These are phyloP conservation scores for Phallus indusiatus DNA, from an alignment of 768 basidiomycete species.

Conservation along the genomic window DNA sequence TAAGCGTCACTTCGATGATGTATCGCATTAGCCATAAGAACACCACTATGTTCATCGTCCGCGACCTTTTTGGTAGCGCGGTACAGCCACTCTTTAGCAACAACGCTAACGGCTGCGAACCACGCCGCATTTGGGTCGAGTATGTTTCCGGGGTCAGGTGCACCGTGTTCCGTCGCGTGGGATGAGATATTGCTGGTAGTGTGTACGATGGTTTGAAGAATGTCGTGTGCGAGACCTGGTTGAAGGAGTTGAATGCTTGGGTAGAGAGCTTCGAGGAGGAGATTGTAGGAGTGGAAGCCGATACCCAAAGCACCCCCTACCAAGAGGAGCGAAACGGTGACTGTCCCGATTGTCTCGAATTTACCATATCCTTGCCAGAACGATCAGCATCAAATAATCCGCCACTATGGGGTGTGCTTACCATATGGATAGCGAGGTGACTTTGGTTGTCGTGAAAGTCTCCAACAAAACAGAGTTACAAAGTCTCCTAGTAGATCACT, in stretches of 20 bases:
- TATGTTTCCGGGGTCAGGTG: slow-evolving; percentile 41
- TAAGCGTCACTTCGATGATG: slow-evolving; percentile 98
- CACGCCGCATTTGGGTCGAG: slow-evolving; percentile 94
- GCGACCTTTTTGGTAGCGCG: slow-evolving; percentile 84
- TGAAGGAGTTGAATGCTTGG: slow-evolving; percentile 57
- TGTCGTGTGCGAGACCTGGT: slow-evolving; percentile 51
- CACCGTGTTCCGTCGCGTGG: slow-evolving; percentile 36
- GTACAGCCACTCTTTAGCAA: slow-evolving; percentile 91
- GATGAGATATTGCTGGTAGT: slow-evolving; percentile 39
- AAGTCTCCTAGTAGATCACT: slow-evolving; percentile 87
- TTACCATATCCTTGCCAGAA: slow-evolving; percentile 75
- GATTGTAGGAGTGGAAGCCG: slow-evolving; percentile 83
- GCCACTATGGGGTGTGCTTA: slow-evolving; percentile 4
- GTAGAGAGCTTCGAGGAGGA: slow-evolving; percentile 65
- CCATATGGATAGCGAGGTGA: slow-evolving; percentile 68
- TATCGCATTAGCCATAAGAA: slow-evolving; percentile 89
- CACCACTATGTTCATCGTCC: slow-evolving; percentile 82
- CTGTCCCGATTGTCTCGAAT: slow-evolving; percentile 93
- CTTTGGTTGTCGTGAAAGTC: slow-evolving; percentile 72
- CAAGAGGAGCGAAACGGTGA: slow-evolving; percentile 78
- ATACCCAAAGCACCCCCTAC: slow-evolving; percentile 78
- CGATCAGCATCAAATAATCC: not conserved
- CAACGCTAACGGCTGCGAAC: slow-evolving; percentile 78
- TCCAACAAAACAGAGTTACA: slow-evolving; percentile 85
- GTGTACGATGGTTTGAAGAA: slow-evolving; percentile 49